Evolutionary conservation across 208 protist genomes (phyloP).

Genomic region (Trypanosoma platydactyli): DNA sequence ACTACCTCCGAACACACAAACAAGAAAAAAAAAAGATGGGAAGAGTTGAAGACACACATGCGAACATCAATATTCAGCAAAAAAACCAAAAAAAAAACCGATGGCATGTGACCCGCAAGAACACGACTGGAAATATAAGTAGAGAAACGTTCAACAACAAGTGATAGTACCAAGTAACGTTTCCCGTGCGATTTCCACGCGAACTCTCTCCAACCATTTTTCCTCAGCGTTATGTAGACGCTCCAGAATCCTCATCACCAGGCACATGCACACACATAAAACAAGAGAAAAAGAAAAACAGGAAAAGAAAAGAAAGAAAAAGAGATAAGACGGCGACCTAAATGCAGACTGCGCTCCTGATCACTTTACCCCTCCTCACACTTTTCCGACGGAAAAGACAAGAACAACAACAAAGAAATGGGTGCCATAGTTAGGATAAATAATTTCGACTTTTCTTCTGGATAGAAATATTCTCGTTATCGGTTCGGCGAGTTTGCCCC

Average conservation of each 20-base stretch:
- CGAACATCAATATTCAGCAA: no score
- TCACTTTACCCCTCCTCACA: neutral
- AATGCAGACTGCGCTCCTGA: neutral
- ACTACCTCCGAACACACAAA: no score
- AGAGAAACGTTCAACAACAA: slow-evolving; percentile 9
- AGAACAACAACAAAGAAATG: slow-evolving; percentile 11
- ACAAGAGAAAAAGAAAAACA: neutral
- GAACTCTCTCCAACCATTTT: neutral
- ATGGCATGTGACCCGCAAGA: neutral
- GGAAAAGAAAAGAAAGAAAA: slow-evolving; percentile 1
- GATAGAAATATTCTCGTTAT: no score
- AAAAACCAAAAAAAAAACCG: no score
- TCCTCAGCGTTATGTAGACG: no score
- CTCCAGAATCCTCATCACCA: neutral
- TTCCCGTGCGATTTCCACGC: neutral
- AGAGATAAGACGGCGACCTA: no score
- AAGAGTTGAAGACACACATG: no score
- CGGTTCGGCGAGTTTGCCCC: no score
- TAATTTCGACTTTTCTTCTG: neutral
- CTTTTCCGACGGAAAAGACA: neutral
- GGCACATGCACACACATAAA: slow-evolving; percentile 1
- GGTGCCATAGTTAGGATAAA: neutral
- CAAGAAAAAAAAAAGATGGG: no score
- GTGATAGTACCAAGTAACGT: neutral
- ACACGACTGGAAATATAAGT: neutral